These are phyloP conservation scores for Starmera quercuum DNA, from an alignment of 805 yeast species.

Conservation along the genomic window DNA sequence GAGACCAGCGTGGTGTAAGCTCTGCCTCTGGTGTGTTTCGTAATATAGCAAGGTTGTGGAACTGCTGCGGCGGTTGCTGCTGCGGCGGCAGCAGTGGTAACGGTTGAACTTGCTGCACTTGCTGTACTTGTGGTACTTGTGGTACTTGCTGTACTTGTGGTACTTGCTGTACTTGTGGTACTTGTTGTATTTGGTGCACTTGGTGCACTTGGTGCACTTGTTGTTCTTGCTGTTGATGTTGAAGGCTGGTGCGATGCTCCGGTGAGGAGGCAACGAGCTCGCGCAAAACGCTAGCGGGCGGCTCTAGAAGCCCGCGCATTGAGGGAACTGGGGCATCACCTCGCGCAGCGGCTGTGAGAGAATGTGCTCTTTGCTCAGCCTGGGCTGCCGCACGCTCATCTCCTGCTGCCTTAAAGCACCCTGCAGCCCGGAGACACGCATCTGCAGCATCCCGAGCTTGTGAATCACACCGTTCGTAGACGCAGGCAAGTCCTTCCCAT, in stretches of 20 bases:
- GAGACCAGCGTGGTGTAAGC: too few relatives aligned
- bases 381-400: conserved; percentile 32
- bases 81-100: conserved; percentile 1
- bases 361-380: conserved; percentile 36
- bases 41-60: too few relatives aligned
- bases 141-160: conserved; percentile 1
- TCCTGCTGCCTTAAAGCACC: conserved; percentile 40
- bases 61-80: background rate
- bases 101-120: conserved; percentile 2
- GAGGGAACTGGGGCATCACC: conserved; percentile 38
- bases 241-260: conserved; percentile 1
- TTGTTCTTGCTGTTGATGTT: conserved; percentile 6
- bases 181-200: conserved; percentile 7
- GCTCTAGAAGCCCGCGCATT: conserved; percentile 38
- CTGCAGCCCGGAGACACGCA: conserved; percentile 46
- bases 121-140: conserved; percentile 5
- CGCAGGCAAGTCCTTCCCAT: conserved; percentile 59
- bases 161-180: conserved; percentile 7
- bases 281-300: conserved; percentile 30
- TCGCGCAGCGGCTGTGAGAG: conserved; percentile 33
- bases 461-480: conserved; percentile 56
- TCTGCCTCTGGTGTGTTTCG: too few relatives aligned
- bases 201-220: conserved; percentile 7
- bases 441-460: conserved; percentile 54
- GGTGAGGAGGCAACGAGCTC: conserved; percentile 21